Base-by-base conservation (phyloP, 192 early-diverging fungal species). In the Obelidium mucronatum region DNA sequence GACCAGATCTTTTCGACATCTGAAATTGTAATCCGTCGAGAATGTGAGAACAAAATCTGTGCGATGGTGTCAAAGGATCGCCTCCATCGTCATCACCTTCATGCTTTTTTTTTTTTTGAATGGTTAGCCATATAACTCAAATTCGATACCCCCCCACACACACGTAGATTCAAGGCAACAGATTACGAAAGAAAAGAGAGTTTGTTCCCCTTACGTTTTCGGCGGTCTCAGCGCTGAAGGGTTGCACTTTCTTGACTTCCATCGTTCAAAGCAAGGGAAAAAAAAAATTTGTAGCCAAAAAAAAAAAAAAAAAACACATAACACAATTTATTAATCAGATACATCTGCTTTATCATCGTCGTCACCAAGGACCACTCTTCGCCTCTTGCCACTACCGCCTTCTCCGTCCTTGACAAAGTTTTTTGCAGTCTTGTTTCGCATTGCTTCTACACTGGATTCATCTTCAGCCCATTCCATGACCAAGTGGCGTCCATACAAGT, bases 401-500 rank as follows among this genome's bases (percentile, higher is more conserved):
- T 64, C 67, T 15, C 82, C 83, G 4, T 86, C 84, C 40, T 85
- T 88, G 22, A 87, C 80, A 89, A 92, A 98, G 60, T 92, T 88
- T 63, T 91, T 92, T 6, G 88, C 92, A 28, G 92, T 91, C 83
- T 96, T 98, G 75, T 92, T 89, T 77, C 97, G 84, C 67, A 97
- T 87, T 4, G 90, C 91, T 72, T 95, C 92, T 53, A 97, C 83
- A 62, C 86, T 87, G 17, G 62, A 48, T 39, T 94, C 94, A 30
- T 92, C 90, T 74, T 95, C 89, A 22, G 96, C 98, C 93, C 93
- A 99, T 83, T 96, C 96, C 54, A 98, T 85, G 4, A 99, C 96
- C 78, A 99, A 79, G 79, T 97, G 98, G 31, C 98, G 91, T 68
- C 98, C 98, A 67, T 97, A 96, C 86, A 99, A 91, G 87, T 99